A percentile compares a stretch with the other conserved stretches of the same genome.
phyloP scores from a whole-genome alignment of 768 basidiomycete species.

The Pleurotus eryngii region DNA sequence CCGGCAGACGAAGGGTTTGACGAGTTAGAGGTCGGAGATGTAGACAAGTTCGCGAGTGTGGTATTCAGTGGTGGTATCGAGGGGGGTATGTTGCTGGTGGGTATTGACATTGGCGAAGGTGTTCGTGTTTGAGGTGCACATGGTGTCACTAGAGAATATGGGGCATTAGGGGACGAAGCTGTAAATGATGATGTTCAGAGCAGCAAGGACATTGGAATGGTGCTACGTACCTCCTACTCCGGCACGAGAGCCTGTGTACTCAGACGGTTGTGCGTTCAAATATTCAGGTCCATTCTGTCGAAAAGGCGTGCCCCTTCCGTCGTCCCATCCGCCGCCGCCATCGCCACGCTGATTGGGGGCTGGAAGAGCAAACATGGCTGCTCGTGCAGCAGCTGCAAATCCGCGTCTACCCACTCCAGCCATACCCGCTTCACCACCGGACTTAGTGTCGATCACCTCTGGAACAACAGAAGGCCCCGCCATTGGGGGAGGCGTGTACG shows the following conservation, averaged over 20 bases:
- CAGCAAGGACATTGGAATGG: neutral
- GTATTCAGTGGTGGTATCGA: constrained; percentile 7
- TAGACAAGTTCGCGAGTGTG: constrained; percentile 6
- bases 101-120: constrained; percentile 6
- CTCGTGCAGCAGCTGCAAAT: constrained; percentile 51
- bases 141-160: neutral
- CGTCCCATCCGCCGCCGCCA: constrained; percentile 7
- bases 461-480: constrained; percentile 1
- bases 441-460: constrained; percentile 60
- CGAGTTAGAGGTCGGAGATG: constrained; percentile 10
- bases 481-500: neutral
- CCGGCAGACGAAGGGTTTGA: constrained; percentile 23
- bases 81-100: constrained; percentile 1
- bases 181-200: neutral
- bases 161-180: neutral
- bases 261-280: constrained; percentile 1
- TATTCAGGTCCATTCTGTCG: constrained; percentile 2
- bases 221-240: neutral
- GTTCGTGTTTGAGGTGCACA: neutral
- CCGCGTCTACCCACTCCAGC: constrained; percentile 87
- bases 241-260: neutral
- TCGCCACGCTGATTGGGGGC: constrained; percentile 2
- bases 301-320: constrained; percentile 3
- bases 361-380: constrained; percentile 41
- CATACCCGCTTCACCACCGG: constrained; percentile 80